phyloP scores from a whole-genome alignment of 164 flowering plant species.

The Piper betle region DNA sequence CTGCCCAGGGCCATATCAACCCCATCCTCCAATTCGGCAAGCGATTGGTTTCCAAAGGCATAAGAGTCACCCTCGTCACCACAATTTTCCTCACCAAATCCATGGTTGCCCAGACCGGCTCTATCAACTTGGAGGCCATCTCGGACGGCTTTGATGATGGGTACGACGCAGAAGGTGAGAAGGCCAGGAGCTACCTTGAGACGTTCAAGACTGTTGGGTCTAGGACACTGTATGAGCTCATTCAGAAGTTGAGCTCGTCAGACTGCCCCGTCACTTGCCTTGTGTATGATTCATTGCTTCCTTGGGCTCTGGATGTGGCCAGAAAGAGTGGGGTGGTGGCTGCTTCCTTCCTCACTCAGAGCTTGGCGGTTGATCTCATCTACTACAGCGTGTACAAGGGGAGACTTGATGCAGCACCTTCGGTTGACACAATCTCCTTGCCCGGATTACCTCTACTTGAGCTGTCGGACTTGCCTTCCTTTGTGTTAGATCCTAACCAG shows the following conservation, averaged over 20 bases:
- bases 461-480: slow-evolving; percentile 8
- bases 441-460: slow-evolving; percentile 17
- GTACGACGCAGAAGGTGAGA: not conserved
- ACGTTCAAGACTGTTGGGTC: not conserved
- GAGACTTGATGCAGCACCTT: not conserved
- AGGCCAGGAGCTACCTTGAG: not conserved
- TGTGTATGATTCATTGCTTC: not conserved
- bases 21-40: slow-evolving; percentile 9
- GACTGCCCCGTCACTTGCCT: slow-evolving; percentile 3
- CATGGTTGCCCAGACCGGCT: not conserved
- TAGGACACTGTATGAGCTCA: not conserved
- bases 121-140: not conserved
- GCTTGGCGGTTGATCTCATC: not conserved
- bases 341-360: not conserved
- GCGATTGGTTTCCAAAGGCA: not conserved
- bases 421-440: not conserved
- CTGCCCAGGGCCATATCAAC: slow-evolving; percentile 7
- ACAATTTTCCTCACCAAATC: not conserved
- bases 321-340: not conserved
- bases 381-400: slow-evolving; percentile 1
- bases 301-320: slow-evolving; percentile 5
- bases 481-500: not conserved
- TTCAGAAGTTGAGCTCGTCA: not conserved
- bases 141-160: not conserved
- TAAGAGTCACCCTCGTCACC: slow-evolving; percentile 1